Base-by-base conservation (phyloP, 1,284 basidiomycete genomes). In the Apiotrichum laibachii region DNA sequence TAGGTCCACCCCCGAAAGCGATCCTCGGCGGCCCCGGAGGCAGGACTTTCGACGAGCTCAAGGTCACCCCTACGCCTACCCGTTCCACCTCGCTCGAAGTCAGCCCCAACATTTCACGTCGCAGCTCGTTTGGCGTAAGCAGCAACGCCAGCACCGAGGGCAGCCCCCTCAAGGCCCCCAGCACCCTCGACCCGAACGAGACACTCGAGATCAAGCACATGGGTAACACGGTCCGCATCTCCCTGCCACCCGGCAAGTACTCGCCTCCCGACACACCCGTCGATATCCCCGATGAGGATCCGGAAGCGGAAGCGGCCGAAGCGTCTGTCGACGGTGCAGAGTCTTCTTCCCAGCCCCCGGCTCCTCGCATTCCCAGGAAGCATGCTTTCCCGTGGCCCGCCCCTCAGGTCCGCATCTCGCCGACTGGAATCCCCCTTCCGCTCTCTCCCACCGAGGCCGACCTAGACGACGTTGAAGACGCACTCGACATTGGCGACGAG, bases 1-100 rank as follows among this genome's bases (percentile, higher is more conserved):
- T 63, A 5, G 68, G 69, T 18, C 68, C 68, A 31, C 73, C 73
- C 5, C 72, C 73, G 1, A 72, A 75, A 57, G 72, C 73, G 1
- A 66, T 69, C 51, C 64, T 75, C 11, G 73, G 73, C 26, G 73
- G 73, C 26, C 69, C 69, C 15, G 69, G 70, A 3, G 73, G 73
- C 16, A 69, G 65, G 56, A 72, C 72, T 4, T 75, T 67, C 31
- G 72, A 75, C 19, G 72, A 75, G 56, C 64, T 66, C 57, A 49
- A 49, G 21, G 47, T 64, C 34, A 57, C 61, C 7, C 39, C 58
- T 15, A 53, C 53, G 15, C 48, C 60, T 7, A 46, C 42, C 3
- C 43, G 45, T 15, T 31, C 45, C n/a, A 26, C 47, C 8, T 55
- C 57, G 19, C 35, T 51, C 49, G 37, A 60, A 16, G 49, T 50